phyloP scores from a whole-genome alignment of 352 stramenopile species.

The Pythium apleroticum region DNA sequence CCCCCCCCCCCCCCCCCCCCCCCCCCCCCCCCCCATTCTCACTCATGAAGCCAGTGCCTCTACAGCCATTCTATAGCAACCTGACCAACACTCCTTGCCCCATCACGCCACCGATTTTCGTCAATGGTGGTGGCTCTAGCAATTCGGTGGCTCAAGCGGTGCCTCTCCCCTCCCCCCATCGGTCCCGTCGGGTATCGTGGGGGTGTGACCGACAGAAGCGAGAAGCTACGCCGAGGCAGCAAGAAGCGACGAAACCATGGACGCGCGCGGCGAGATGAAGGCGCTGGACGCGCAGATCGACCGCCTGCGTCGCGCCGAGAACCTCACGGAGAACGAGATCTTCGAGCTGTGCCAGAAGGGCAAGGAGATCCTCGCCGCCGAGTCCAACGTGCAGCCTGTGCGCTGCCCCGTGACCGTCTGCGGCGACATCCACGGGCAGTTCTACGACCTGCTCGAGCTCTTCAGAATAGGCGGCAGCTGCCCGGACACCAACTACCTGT shows the following conservation, averaged over 20 bases:
- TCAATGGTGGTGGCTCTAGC: constrained; percentile 14
- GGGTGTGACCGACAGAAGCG: neutral
- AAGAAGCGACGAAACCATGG: constrained; percentile 33
- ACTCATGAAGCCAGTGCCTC: constrained; percentile 6
- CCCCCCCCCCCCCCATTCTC: no score
- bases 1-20: no score
- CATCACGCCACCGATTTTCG: neutral
- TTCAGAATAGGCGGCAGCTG: constrained; percentile 88
- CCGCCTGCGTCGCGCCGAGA: constrained; percentile 81
- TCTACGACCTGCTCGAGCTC: constrained; percentile 88
- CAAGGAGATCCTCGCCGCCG: constrained; percentile 84
- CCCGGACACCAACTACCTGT: constrained; percentile 90
- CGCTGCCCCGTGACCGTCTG: constrained; percentile 85
- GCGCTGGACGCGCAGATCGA: constrained; percentile 85
- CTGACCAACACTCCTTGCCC: neutral
- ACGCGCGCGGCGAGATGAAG: constrained; percentile 84
- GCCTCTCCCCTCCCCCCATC: constrained; percentile 10
- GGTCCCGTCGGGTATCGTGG: neutral
- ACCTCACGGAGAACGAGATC: constrained; percentile 88
- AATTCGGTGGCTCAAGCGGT: constrained; percentile 8
- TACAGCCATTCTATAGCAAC: constrained; percentile 2
- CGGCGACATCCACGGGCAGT: constrained; percentile 89
- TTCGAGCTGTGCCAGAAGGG: constrained; percentile 88
- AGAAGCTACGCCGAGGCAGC: neutral
- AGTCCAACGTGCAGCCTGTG: constrained; percentile 88